phyloP scores from a whole-genome alignment of 2,329 filamentous ascomycete species.

The Stagonosporopsis rhizophila region DNA sequence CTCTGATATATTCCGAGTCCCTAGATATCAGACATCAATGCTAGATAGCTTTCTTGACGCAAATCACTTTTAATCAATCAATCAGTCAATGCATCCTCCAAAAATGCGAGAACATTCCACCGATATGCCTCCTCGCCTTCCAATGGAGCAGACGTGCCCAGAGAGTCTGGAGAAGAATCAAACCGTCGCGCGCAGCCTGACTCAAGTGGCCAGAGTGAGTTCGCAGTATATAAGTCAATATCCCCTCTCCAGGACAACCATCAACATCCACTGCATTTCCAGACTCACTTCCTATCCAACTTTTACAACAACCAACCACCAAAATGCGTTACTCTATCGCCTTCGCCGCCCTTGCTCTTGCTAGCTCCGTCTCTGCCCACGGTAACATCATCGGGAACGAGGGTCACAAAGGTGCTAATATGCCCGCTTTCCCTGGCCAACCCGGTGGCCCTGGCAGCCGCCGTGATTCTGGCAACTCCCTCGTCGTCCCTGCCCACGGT shows the following conservation, averaged over 20 bases:
- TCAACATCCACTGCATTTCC: conserved; percentile 42
- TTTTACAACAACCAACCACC: conserved; percentile 27
- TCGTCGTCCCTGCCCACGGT: conserved; percentile 70
- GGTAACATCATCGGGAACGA: conserved; percentile 64
- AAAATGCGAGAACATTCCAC: conserved; percentile 31
- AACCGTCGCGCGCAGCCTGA: conserved; percentile 26
- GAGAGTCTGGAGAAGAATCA: conserved; percentile 31
- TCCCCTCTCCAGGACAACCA: conserved; percentile 23
- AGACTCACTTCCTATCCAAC: conserved; percentile 33
- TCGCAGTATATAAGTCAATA: conserved; percentile 39
- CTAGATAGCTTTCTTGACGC: too few species aligned
- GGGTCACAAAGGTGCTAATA: conserved; percentile 67
- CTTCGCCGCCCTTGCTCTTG: conserved; percentile 57
- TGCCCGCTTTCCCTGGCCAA: conserved; percentile 70
- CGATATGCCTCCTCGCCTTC: conserved; percentile 15
- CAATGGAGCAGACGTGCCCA: conserved; percentile 13
- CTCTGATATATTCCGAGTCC: conserved; percentile 36
- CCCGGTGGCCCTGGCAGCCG: too few species aligned
- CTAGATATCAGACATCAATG: conserved; percentile 45
- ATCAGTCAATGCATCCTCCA: conserved; percentile 37
- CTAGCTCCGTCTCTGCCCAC: conserved; percentile 61
- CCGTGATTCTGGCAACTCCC: conserved; percentile 69
- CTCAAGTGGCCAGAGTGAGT: conserved; percentile 12
- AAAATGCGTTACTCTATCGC: conserved; percentile 59
- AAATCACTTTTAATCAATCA: too few species aligned